These are phyloP conservation scores for Cornus suecica DNA, from an alignment of 148 eudicot genomes.

Conservation along the genomic window DNA sequence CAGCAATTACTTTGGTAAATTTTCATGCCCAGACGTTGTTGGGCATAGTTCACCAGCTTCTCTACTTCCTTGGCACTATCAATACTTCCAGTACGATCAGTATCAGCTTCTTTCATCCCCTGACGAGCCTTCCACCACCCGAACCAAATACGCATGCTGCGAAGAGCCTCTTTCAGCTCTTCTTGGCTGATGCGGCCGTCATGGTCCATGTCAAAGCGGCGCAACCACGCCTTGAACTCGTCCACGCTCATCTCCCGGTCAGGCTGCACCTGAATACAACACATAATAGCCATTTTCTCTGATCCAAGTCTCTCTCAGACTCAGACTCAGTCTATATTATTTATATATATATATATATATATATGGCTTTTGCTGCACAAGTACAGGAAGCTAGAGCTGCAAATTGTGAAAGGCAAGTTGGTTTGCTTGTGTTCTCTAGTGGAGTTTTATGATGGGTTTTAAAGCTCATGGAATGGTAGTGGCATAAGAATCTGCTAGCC, in stretches of 20 bases:
- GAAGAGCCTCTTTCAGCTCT: conserved; percentile 19
- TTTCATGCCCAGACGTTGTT: conserved; percentile 16
- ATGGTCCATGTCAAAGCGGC: conserved; percentile 14
- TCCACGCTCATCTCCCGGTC: conserved; percentile 19
- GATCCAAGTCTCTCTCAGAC: too few relatives aligned
- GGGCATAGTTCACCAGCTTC: conserved; percentile 20
- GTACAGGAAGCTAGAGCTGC: neutral
- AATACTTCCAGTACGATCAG: conserved; percentile 14
- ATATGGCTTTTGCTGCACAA: neutral
- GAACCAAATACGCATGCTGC: conserved; percentile 19
- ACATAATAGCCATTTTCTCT: conserved; percentile 8
- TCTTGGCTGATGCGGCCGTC: conserved; percentile 21
- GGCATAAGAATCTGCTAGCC: neutral
- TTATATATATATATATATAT: too few relatives aligned
- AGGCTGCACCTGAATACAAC: conserved; percentile 9
- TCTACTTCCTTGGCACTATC: conserved; percentile 20
- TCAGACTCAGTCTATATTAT: too few relatives aligned
- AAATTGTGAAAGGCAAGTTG: neutral
- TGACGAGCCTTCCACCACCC: conserved; percentile 20
- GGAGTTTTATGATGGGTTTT: neutral
- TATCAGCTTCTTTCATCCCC: conserved; percentile 18
- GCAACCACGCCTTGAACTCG: conserved; percentile 24
- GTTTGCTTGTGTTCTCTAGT: neutral
- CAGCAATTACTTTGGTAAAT: conserved; percentile 3
- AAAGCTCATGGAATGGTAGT: neutral